Conservation (phyloP, 176 grass and related monocot genomes). For the Bonia amplexicaulis region DNA sequence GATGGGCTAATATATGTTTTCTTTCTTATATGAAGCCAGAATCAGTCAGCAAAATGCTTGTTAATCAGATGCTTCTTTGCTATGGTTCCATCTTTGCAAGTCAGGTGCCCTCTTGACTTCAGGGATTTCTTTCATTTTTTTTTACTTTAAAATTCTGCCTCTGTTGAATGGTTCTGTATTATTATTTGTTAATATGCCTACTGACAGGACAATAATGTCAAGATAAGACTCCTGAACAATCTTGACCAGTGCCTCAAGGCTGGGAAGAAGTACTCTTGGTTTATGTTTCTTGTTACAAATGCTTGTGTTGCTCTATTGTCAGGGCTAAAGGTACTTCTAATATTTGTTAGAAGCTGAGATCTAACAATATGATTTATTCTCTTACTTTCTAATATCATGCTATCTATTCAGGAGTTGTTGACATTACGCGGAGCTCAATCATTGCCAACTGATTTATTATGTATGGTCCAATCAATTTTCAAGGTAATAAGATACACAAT, state of each 20-base stretch:
- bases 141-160: constrained; percentile 1
- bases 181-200: constrained; percentile 24
- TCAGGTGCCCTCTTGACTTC: constrained; percentile 53
- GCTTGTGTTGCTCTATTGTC: constrained; percentile 78
- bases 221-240: constrained; percentile 70
- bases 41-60: constrained; percentile 78
- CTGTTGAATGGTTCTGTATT: constrained; percentile 7
- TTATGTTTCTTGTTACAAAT: constrained; percentile 69
- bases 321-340: constrained; percentile 72
- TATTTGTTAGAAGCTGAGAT: constrained; percentile 22
- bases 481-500: constrained; percentile 36
- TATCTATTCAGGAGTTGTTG: constrained; percentile 53
- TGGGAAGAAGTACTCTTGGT: constrained; percentile 75
- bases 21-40: constrained; percentile 71
- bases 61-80: constrained; percentile 91
- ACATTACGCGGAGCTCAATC: constrained; percentile 55
- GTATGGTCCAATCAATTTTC: constrained; percentile 69
- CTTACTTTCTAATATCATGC: constrained; percentile 19
- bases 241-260: constrained; percentile 75
- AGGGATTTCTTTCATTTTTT: constrained; percentile 8
- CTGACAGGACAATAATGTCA: constrained; percentile 70
- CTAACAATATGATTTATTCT: background rate
- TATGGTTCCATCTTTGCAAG: constrained; percentile 89
- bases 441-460: constrained; percentile 67
- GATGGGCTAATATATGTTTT: constrained; percentile 28